Conservation (phyloP, 2,329 filamentous ascomycete genomes). For the Apiospora saccharicola region DNA sequence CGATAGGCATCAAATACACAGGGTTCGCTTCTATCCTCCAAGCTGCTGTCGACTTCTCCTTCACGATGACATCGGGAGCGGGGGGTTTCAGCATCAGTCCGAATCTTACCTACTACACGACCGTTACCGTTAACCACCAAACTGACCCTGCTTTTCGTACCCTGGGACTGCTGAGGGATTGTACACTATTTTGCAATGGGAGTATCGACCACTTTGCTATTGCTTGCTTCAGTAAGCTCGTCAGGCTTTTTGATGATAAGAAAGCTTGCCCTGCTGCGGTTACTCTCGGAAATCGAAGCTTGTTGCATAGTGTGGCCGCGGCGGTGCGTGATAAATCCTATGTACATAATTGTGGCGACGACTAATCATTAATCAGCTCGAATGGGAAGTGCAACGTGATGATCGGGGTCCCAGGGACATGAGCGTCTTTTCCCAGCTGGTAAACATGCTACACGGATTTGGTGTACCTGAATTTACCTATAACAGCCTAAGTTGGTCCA, state of each 20-base stretch:
- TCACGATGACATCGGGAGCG: constrained; percentile 24
- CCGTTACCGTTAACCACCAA: background rate
- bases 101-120: constrained; percentile 23
- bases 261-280: constrained; percentile 21
- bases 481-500: no score
- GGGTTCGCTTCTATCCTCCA: background rate
- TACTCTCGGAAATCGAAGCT: background rate
- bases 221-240: constrained; percentile 21
- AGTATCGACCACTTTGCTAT: background rate
- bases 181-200: background rate
- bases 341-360: no score
- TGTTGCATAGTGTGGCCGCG: background rate
- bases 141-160: constrained; percentile 19
- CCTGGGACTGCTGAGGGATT: background rate
- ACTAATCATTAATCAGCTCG: no score
- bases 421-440: background rate
- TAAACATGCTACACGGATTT: background rate
- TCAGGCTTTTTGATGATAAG: constrained; percentile 19
- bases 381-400: no score
- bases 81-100: constrained; percentile 26
- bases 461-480: no score
- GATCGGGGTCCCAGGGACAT: no score
- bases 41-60: constrained; percentile 8
- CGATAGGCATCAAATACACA: background rate
- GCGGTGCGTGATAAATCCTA: background rate